Conservation (phyloP, 441 rosid species). For the Lepidium campestre region DNA sequence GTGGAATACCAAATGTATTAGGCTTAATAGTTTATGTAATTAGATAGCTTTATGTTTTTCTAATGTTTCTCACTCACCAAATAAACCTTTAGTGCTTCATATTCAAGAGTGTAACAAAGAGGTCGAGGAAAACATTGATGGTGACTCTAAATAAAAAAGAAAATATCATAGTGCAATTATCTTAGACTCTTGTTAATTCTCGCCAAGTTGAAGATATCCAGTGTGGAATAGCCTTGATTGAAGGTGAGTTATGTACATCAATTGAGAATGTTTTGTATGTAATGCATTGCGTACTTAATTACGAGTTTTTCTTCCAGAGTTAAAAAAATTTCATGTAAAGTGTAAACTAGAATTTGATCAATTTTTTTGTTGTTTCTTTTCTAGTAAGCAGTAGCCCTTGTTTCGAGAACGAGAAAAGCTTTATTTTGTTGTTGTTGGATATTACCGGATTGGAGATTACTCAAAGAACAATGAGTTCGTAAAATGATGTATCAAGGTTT, state of each 20-base stretch:
- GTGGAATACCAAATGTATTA: too few species aligned
- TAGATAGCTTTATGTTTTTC: too few species aligned
- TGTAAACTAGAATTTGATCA: neutral
- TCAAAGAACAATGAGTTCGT: slow-evolving; percentile 71
- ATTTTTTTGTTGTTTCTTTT: slow-evolving; percentile 39
- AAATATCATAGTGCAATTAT: slow-evolving; percentile 66
- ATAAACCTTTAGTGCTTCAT: neutral
- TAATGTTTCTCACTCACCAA: too few species aligned
- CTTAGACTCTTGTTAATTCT: slow-evolving; percentile 98
- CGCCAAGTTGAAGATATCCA: slow-evolving; percentile 67
- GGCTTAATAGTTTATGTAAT: too few species aligned
- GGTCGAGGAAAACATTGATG: slow-evolving; percentile 46
- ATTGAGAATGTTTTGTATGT: neutral
- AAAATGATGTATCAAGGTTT: slow-evolving; percentile 74
- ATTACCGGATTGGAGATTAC: slow-evolving; percentile 71
- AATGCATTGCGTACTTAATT: too few species aligned
- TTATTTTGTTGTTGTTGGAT: slow-evolving; percentile 90
- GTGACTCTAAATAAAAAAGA: slow-evolving; percentile 48
- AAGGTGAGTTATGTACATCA: slow-evolving; percentile 38
- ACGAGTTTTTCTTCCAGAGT: too few species aligned
- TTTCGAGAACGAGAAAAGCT: slow-evolving; percentile 73
- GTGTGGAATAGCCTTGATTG: slow-evolving; percentile 90
- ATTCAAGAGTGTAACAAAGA: slow-evolving; percentile 81
- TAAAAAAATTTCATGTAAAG: neutral
- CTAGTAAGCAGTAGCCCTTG: slow-evolving; percentile 46